Evolutionary conservation across 2,329 filamentous ascomycete species (phyloP).

Genomic region (Alternaria conjuncta): DNA sequence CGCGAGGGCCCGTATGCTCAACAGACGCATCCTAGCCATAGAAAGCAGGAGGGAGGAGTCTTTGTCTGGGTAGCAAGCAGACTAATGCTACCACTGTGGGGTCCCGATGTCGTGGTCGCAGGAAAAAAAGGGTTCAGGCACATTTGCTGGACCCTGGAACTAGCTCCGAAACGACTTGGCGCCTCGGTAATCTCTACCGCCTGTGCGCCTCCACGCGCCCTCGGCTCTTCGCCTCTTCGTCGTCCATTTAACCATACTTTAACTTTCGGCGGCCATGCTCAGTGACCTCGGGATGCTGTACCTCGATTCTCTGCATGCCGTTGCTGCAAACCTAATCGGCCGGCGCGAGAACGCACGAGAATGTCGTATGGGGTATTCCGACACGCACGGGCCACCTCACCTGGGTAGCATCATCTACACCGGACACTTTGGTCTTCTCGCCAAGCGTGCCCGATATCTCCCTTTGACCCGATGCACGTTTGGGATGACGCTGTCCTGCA

Average conservation of each 20-base stretch:
- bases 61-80: neutral
- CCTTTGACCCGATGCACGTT: neutral
- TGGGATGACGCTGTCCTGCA: neutral
- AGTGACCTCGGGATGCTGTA: neutral
- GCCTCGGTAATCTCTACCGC: neutral
- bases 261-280: neutral
- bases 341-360: neutral
- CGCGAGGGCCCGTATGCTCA: neutral
- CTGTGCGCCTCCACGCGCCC: neutral
- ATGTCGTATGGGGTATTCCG: neutral
- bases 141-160: neutral
- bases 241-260: neutral
- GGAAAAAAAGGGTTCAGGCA: neutral
- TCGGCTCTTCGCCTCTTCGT: neutral
- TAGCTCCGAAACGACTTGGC: neutral
- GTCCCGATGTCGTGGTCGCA: neutral
- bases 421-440: neutral
- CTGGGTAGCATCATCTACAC: neutral
- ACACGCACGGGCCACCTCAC: neutral
- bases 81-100: neutral
- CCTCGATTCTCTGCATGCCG: neutral
- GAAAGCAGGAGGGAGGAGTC: neutral
- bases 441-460: neutral
- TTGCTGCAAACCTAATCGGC: neutral
- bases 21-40: neutral